Evolutionary conservation across 2,329 filamentous ascomycete genomes (phyloP), one percentile per base, ranked within the genome.

Genomic region (Fusarium sp.): DNA sequence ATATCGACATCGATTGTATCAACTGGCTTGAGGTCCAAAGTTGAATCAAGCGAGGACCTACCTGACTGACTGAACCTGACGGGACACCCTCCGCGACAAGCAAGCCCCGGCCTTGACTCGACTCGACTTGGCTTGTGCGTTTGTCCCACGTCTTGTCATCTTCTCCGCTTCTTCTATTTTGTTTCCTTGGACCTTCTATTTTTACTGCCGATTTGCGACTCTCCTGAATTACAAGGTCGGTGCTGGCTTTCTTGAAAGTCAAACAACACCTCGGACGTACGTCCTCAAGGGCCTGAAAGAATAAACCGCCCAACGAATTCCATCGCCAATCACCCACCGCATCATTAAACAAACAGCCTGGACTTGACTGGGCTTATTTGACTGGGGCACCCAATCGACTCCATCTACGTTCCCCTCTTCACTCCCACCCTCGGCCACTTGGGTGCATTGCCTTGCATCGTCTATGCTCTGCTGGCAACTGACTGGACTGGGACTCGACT

Each of bases 391-490:
- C 74, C 64, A 64, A 68, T 67, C 67, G 70, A 72, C 66, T 63
- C 66, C 66, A 69, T 69, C 60, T 64, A 52, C 68, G 57, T 66
- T 66, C 63, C 62, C 67, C 66, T 66, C 63, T 66, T 66, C 56
- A 56, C 67, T 67, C 69, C 69, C 73, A 67, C 67, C 66, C 67
- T 75, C 72, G 59, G 51, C 73, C 73, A 75, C 73, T 76, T 78
- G 74, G 75, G 75, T 72, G 77, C 77, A 78, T 78, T 78, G 75
- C 76, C 76, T 78, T 78, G 77, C 77, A 78, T 78, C 68, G 54
- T 35, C 39, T 48, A 39, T 60, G 37, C 58, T 60, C 58, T 60
- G 55, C 23, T 58, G 55, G 49, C 49, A 54, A 54, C 49, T 54
- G 49, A 54, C 33, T 54, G 49, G 49, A 54, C 49, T 54, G 33